A percentile compares a stretch with the other conserved stretches of the same genome.
These are phyloP conservation scores for Crucibulum laeve DNA, from an alignment of 768 basidiomycete species.

Conservation along the genomic window DNA sequence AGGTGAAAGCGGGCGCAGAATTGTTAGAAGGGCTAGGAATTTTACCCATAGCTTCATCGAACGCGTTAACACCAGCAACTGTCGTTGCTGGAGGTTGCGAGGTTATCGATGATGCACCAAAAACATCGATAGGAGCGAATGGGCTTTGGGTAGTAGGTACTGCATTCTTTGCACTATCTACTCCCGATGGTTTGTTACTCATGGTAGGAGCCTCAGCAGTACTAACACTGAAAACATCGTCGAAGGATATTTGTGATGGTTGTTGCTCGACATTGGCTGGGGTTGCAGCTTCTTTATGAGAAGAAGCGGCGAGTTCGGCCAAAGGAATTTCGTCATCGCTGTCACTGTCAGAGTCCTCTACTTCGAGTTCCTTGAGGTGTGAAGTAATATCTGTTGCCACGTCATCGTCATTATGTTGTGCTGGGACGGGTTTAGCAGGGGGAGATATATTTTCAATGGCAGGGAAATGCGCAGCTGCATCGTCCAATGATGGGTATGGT, in stretches of 20 bases:
- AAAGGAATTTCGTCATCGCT: conserved; percentile 41
- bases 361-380: conserved; percentile 55
- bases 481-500: conserved; percentile 28
- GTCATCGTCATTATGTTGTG: conserved; percentile 12
- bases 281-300: conserved; percentile 5
- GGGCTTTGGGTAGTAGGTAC: conserved; percentile 4
- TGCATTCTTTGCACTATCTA: not conserved
- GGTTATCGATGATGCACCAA: conserved; percentile 1
- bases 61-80: conserved; percentile 55
- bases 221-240: conserved; percentile 19
- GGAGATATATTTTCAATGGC: conserved; percentile 23
- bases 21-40: conserved; percentile 33
- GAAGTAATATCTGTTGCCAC: conserved; percentile 49
- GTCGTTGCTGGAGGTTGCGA: conserved; percentile 12
- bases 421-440: conserved; percentile 11
- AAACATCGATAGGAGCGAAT: conserved; percentile 5
- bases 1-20: conserved; percentile 44
- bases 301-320: conserved; percentile 14
- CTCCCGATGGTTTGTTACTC: not conserved
- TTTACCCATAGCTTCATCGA: conserved; percentile 72
- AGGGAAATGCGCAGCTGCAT: conserved; percentile 34
- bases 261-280: conserved; percentile 1
- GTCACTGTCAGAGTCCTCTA: conserved; percentile 47
- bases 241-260: conserved; percentile 12
- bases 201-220: conserved; percentile 7